These are phyloP conservation scores for Yarrowia sp. DNA, from an alignment of 805 yeast species.

Conservation along the genomic window DNA sequence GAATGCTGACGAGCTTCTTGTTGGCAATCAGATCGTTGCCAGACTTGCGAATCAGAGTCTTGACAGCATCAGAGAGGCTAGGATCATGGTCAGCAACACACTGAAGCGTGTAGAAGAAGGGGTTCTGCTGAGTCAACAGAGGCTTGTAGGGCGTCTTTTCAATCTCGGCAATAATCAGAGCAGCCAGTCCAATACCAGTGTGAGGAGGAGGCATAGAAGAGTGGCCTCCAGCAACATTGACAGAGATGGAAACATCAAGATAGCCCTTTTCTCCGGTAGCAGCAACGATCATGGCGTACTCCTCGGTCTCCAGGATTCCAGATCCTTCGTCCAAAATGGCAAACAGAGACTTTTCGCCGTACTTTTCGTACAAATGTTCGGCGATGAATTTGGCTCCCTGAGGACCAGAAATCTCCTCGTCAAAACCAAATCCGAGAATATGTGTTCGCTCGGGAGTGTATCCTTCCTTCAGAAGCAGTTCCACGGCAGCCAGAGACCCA, in stretches of 20 bases:
- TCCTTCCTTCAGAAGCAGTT: constrained; percentile 49
- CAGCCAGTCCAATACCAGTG: constrained; percentile 70
- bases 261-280: constrained; percentile 63
- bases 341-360: constrained; percentile 59
- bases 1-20: constrained; percentile 18
- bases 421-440: constrained; percentile 67
- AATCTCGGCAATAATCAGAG: constrained; percentile 53
- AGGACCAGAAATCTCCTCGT: constrained; percentile 69
- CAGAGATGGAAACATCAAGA: constrained; percentile 47
- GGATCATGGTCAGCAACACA: constrained; percentile 58
- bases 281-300: constrained; percentile 46
- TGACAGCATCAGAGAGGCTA: constrained; percentile 34
- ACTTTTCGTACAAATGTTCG: constrained; percentile 46
- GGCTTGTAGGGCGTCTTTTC: constrained; percentile 57
- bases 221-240: constrained; percentile 72
- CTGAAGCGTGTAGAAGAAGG: constrained; percentile 53
- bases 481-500: constrained; percentile 65
- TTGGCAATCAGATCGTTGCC: constrained; percentile 30
- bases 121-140: constrained; percentile 52
- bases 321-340: constrained; percentile 72
- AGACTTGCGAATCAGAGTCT: constrained; percentile 27
- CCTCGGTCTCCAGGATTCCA: constrained; percentile 46
- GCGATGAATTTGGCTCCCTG: constrained; percentile 59
- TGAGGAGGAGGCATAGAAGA: constrained; percentile 79
- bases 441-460: constrained; percentile 62